phyloP scores from a whole-genome alignment of 768 basidiomycete genomes.

The Mrakia gelida region DNA sequence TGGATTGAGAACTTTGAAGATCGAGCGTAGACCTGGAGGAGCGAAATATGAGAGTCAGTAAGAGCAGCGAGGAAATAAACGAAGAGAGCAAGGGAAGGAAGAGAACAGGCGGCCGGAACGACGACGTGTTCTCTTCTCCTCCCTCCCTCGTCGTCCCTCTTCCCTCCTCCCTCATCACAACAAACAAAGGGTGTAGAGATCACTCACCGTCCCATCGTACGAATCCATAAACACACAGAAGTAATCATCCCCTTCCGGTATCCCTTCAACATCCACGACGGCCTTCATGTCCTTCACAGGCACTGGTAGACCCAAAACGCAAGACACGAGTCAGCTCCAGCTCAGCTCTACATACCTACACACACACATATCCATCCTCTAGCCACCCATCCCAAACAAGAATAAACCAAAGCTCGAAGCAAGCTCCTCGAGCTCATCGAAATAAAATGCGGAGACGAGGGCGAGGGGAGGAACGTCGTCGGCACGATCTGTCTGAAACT shows the following conservation, averaged over 20 bases:
- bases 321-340: background rate
- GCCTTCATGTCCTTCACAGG: conserved; percentile 19
- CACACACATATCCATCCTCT: background rate
- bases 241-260: conserved; percentile 32
- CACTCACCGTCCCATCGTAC: conserved; percentile 29
- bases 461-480: background rate
- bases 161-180: background rate
- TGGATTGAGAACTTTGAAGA: conserved; percentile 32
- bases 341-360: too few relatives aligned
- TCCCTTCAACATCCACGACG: conserved; percentile 26
- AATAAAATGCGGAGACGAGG: background rate
- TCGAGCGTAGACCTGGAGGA: conserved; percentile 19
- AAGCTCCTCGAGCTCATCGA: background rate
- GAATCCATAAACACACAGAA: conserved; percentile 32
- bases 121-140: background rate
- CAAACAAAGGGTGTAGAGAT: too few relatives aligned
- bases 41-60: background rate
- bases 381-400: background rate
- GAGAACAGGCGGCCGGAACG: background rate
- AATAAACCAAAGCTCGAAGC: background rate
- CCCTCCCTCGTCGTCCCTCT: background rate
- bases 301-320: background rate
- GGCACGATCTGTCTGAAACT: background rate
- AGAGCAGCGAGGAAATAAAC: background rate
- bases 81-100: background rate